Evolutionary conservation across 345 rosid genomes (phyloP), one percentile per base, ranked within the genome.

Genomic region (Gynandropsis gynandra): DNA sequence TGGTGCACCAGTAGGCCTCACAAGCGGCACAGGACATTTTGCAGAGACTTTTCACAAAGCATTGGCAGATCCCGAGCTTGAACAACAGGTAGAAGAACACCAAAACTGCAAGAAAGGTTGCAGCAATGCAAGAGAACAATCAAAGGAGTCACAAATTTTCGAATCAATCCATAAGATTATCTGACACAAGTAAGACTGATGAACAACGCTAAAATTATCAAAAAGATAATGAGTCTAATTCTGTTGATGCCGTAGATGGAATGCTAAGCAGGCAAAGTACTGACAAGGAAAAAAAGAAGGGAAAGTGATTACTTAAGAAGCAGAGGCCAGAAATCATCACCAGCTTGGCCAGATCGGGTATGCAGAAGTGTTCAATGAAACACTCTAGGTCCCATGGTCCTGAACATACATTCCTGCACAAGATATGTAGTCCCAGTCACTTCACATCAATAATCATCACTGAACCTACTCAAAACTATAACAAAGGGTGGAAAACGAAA

Each of bases 51-150:
- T 63, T 80, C 32, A 56, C 68, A 10, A 79, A 50, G 76, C 90
- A 80, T 36, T 78, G 85, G 69, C 76, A 84, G n/a, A 85, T 74
- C 15, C 95, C 95, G 53, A 85, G 39, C 72, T 80, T 74, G 81
- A 80, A 76, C 50, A 80, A 42, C 12, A 78, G 74, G 51, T 80
- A 82, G 66, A 79, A 61, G 80, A 84, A 82, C 66, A 84, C 49
- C 54, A 82, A 63, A 59, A 71, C 93, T 83, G 81, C 45, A 38
- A 66, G 16, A 29, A 50, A 4, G 16, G 1, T 39, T 50, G 39
- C 40, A 48, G 58, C 7, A 19, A 20, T 34, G 39, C 11, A 4
- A 20, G 10, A 8, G 42, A 12, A 11, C 17, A 36, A 36, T 36
- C 1, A 36, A 9, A 36, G 10, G 13, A n/a, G n/a, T n/a, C n/a